These are phyloP conservation scores for Magnolia sinica DNA, from an alignment of 164 flowering plant species.

Conservation along the genomic window DNA sequence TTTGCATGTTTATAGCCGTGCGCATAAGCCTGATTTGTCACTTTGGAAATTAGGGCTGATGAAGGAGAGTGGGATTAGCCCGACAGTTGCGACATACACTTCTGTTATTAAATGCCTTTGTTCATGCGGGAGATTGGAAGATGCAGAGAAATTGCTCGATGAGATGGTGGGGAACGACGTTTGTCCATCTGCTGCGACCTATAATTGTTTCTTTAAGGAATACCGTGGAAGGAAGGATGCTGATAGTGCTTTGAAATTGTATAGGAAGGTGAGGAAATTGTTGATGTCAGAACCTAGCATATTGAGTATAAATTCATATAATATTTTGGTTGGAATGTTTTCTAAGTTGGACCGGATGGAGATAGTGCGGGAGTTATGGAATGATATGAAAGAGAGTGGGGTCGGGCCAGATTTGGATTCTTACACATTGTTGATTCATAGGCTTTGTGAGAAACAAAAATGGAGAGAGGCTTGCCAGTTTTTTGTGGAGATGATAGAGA, in stretches of 20 bases:
- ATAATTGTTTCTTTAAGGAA: conserved; percentile 92
- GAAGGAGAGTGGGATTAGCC: conserved; percentile 72
- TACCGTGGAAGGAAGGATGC: conserved; percentile 73
- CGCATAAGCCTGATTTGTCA: conserved; percentile 71
- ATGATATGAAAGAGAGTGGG: conserved; percentile 62
- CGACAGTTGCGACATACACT: conserved; percentile 69
- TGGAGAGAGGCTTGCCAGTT: conserved; percentile 82
- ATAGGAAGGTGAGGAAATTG: conserved; percentile 61
- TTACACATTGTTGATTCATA: conserved; percentile 81
- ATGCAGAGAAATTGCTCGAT: conserved; percentile 64
- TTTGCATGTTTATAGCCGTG: conserved; percentile 88
- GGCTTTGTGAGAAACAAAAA: conserved; percentile 62
- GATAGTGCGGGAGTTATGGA: conserved; percentile 65
- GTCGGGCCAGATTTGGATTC: conserved; percentile 88
- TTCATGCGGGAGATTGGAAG: conserved; percentile 77
- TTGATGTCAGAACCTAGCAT: conserved; percentile 27
- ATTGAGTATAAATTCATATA: conserved; percentile 59
- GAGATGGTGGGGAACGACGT: conserved; percentile 75
- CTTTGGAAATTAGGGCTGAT: conserved; percentile 63
- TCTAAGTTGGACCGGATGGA: conserved; percentile 47
- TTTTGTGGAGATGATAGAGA: conserved; percentile 94
- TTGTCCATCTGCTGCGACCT: conserved; percentile 66
- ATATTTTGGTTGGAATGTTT: conserved; percentile 71
- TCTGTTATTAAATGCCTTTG: conserved; percentile 87
- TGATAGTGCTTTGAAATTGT: conserved; percentile 68